Percentiles rank a stretch among this genome's conserved stretches.
Conservation (phyloP, 768 basidiomycete genomes). For the Suillus plorans region DNA sequence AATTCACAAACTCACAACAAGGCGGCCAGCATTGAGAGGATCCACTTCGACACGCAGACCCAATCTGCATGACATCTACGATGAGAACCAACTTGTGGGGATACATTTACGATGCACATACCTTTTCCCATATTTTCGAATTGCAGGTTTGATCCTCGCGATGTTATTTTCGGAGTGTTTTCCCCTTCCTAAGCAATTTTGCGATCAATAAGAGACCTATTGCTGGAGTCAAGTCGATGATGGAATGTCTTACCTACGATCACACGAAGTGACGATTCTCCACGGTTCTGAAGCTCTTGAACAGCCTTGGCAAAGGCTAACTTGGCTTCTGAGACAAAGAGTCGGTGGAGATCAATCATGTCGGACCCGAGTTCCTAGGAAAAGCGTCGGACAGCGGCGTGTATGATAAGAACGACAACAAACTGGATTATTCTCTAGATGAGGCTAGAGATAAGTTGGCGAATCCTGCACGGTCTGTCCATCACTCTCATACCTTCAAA, state of each 20-base stretch:
- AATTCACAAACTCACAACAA: conserved; percentile 69
- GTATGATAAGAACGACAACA: neutral
- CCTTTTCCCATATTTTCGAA: conserved; percentile 79
- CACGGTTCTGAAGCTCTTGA: conserved; percentile 52
- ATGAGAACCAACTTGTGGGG: neutral
- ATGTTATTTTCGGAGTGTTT: conserved; percentile 70
- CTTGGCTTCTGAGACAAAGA: conserved; percentile 89
- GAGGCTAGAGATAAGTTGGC: neutral
- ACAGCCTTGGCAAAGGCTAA: conserved; percentile 65
- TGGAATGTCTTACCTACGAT: conserved; percentile 69
- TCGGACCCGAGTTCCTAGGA: conserved; percentile 41
- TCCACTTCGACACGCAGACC: conserved; percentile 67
- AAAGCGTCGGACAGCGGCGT: neutral
- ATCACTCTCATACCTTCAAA: conserved; percentile 57
- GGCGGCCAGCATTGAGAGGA: conserved; percentile 73
- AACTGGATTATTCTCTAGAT: conserved; percentile 7
- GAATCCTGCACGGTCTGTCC: neutral
- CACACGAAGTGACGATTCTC: conserved; percentile 58
- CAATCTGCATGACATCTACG: conserved; percentile 39
- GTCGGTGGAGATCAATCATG: conserved; percentile 80
- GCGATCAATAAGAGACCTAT: neutral
- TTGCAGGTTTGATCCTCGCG: conserved; percentile 85
- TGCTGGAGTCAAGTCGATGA: neutral
- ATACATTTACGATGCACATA: conserved; percentile 27
- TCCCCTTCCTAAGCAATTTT: conserved; percentile 63